Evolutionary conservation across 108 stramenopile species (phyloP).

Genomic region (Craspedostauros australis): DNA sequence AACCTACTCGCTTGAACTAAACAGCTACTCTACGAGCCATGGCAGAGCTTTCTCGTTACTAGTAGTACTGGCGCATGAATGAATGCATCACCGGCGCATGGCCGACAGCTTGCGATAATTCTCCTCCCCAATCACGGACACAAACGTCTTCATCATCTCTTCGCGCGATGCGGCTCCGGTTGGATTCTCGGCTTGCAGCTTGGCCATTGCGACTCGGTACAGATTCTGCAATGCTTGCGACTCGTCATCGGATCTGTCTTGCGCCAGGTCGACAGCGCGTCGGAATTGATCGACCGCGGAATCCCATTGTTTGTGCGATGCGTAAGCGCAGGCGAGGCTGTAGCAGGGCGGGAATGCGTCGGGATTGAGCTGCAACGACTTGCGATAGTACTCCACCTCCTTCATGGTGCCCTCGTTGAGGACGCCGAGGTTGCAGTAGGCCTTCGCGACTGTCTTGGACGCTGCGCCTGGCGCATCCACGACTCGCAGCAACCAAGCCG

Average conservation of each 20-base stretch:
- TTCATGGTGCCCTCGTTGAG: slow-evolving; percentile 19
- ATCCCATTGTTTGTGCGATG: slow-evolving; percentile 26
- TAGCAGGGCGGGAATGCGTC: slow-evolving; percentile 22
- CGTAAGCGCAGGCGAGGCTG: slow-evolving; percentile 35
- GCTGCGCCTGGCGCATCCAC: slow-evolving; percentile 28
- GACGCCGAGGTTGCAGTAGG: slow-evolving; percentile 42
- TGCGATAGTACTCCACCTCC: slow-evolving; percentile 34
- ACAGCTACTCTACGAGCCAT: no score
- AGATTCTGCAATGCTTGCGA: slow-evolving; percentile 19
- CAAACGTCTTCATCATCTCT: slow-evolving; percentile 23
- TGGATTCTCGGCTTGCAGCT: slow-evolving; percentile 10
- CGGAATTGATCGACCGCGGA: slow-evolving; percentile 21
- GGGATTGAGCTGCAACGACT: slow-evolving; percentile 17
- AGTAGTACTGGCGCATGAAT: no score
- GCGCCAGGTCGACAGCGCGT: slow-evolving; percentile 10
- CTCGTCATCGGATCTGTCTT: slow-evolving; percentile 7
- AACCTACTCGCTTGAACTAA: no score
- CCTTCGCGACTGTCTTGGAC: slow-evolving; percentile 10
- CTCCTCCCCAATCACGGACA: slow-evolving; percentile 25
- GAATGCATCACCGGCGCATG: not conserved
- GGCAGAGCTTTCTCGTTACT: no score
- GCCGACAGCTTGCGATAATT: slow-evolving; percentile 32
- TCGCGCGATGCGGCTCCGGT: slow-evolving; percentile 12
- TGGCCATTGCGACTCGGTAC: slow-evolving; percentile 23
- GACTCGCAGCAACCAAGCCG: slow-evolving; percentile 13